Base-by-base conservation (phyloP, 2,329 filamentous ascomycete genomes). In the Colletotrichum orbiculare region DNA sequence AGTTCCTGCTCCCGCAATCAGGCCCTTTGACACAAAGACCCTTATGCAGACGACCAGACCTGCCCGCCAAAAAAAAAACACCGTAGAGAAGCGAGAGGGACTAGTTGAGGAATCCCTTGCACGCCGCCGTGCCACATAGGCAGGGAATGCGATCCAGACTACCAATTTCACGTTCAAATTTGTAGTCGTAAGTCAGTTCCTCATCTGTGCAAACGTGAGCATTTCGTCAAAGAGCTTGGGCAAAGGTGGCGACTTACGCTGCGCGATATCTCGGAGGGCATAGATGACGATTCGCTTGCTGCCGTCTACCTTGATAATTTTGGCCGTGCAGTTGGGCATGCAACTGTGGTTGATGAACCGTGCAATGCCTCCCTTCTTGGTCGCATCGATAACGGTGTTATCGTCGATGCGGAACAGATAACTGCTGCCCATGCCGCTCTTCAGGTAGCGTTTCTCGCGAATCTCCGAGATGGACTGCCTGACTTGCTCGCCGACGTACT, bases 281-380 rank as follows among this genome's bases (percentile, higher is more conserved):
- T 99, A 99, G 74, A 99, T 99, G 80, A 99, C 96, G 81, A 99
- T 99, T 69, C 96, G 89, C 82, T 97, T 97, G 76, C 93, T 97
- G 69, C 95, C 95, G 75, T 99, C 96, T 59, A 98, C 96, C 78
- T 96, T 96, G 81, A 99, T 99, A 75, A 99, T 99, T 83, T 98
- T 99, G 68, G 96, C 96, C 43, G 96, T 99, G 80, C 96, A 99
- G 76, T 98, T 99, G 7, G 96, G 96, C 81, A 94, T 96, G 79
- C 96, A 99, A 76, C 93, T 97, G 79, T 99, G 93, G 76, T 99
- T 99, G 85, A 99, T 99, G 79, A 99, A 99, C 47, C 96, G 88
- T 38, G 96, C 96, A 78, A 99, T 99, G 63, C 96, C 96, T 67
- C 96, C 96, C 82, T 97, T 96, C 83, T 99, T 99, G 33, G 96